phyloP scores from a whole-genome alignment of 345 rosid species.

The Pseudoturritis turrita region DNA sequence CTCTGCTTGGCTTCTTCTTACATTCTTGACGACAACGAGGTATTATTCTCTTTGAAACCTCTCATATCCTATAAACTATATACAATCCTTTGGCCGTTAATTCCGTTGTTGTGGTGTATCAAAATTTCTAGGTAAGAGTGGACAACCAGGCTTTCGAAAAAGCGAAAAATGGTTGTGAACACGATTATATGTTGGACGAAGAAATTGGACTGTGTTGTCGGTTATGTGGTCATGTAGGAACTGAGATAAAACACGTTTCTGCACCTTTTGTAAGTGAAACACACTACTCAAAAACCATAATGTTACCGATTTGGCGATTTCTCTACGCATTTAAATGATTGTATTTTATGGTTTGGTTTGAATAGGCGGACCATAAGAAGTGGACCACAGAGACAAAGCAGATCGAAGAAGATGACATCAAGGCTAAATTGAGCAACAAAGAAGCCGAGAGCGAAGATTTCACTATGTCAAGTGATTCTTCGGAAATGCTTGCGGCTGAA shows the following conservation, averaged over 20 bases:
- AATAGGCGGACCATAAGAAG: conserved; percentile 40
- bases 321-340: not conserved
- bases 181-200: conserved; percentile 61
- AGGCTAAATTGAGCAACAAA: conserved; percentile 25
- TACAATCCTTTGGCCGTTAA: not conserved
- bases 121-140: conserved; percentile 39
- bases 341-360: conserved; percentile 6
- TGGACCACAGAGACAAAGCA: conserved; percentile 40
- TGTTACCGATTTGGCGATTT: not conserved
- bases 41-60: not conserved
- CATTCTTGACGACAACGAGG: conserved; percentile 80
- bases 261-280: conserved; percentile 82
- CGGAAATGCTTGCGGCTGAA: conserved; percentile 32
- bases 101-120: not conserved
- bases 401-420: conserved; percentile 36
- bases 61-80: not conserved
- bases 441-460: conserved; percentile 30
- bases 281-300: not conserved
- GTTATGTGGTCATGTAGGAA: conserved; percentile 64
- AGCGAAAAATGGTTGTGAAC: conserved; percentile 47
- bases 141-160: conserved; percentile 38
- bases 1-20: conserved; percentile 67
- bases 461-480: conserved; percentile 26
- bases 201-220: conserved; percentile 74
- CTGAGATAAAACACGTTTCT: conserved; percentile 67